These are phyloP conservation scores for Fagus sylvatica DNA, from an alignment of 306 rosid species.

Conservation along the genomic window DNA sequence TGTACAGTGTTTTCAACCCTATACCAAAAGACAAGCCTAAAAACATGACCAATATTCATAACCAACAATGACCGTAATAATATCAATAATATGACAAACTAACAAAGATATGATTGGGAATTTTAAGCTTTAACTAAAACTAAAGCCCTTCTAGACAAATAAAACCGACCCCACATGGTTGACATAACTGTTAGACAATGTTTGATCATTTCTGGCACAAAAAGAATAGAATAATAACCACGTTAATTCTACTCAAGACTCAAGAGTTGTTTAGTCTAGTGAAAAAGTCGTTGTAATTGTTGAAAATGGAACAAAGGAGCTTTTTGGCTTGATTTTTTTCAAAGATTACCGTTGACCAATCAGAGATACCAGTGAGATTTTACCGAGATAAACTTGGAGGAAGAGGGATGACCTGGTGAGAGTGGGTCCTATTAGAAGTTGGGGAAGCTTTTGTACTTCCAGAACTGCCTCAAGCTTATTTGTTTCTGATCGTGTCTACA, in stretches of 20 bases:
- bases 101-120: constrained; percentile 31
- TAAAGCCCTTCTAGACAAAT: constrained; percentile 9
- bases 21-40: constrained; percentile 7
- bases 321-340: not conserved
- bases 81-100: constrained; percentile 6
- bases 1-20: not conserved
- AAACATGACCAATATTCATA: constrained; percentile 14
- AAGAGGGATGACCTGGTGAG: not conserved
- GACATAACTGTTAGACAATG: constrained; percentile 18
- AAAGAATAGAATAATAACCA: constrained; percentile 6
- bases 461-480: too few species aligned
- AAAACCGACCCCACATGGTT: constrained; percentile 24
- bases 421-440: too few species aligned
- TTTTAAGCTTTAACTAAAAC: constrained; percentile 2
- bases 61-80: not conserved
- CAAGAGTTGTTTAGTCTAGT: not conserved
- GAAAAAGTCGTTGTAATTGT: constrained; percentile 20
- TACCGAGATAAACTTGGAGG: not conserved
- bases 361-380: too few species aligned
- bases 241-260: constrained; percentile 17
- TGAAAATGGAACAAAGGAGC: not conserved
- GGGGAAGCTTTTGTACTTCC: too few species aligned
- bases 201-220: not conserved
- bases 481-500: too few species aligned
- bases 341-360: not conserved